phyloP scores from a whole-genome alignment of 306 rosid genomes.

The Mimosa pudica region DNA sequence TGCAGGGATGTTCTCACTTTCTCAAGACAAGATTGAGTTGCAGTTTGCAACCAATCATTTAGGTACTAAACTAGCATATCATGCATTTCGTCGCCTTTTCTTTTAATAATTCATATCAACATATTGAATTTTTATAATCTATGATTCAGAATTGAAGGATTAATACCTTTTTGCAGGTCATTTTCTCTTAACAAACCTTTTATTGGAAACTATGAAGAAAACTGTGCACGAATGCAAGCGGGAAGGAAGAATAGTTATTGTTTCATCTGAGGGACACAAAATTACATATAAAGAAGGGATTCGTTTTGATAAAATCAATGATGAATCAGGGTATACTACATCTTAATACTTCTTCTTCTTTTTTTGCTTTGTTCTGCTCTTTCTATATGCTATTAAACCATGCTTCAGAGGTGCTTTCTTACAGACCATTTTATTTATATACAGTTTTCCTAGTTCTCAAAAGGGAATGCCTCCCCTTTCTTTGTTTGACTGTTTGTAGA shows the following conservation, averaged over 20 bases:
- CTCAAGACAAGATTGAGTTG: slow-evolving; percentile 70
- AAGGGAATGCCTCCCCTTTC: slow-evolving; percentile 12
- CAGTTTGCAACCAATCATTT: slow-evolving; percentile 90
- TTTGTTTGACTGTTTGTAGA: slow-evolving; percentile 44
- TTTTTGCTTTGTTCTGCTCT: background rate
- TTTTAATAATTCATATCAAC: background rate
- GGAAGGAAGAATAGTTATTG: slow-evolving; percentile 76
- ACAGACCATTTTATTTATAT: background rate
- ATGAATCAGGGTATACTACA: slow-evolving; percentile 62
- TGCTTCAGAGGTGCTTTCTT: background rate
- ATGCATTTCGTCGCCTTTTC: slow-evolving; percentile 15
- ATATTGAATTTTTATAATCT: slow-evolving; percentile 7
- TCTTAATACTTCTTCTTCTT: slow-evolving; percentile 31
- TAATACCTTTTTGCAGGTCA: slow-evolving; percentile 58
- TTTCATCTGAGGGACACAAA: slow-evolving; percentile 70
- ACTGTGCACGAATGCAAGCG: slow-evolving; percentile 57
- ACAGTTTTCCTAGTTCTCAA: slow-evolving; percentile 1
- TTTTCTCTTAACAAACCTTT: slow-evolving; percentile 77
- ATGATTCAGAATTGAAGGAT: background rate
- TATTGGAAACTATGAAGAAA: slow-evolving; percentile 76
- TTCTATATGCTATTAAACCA: background rate
- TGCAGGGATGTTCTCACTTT: slow-evolving; percentile 77
- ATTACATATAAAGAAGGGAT: slow-evolving; percentile 56
- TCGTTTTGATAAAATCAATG: slow-evolving; percentile 64
- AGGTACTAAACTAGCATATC: slow-evolving; percentile 45